Base-by-base conservation (phyloP, 495 filamentous ascomycete species). In the Aspergillus mulundensis region DNA sequence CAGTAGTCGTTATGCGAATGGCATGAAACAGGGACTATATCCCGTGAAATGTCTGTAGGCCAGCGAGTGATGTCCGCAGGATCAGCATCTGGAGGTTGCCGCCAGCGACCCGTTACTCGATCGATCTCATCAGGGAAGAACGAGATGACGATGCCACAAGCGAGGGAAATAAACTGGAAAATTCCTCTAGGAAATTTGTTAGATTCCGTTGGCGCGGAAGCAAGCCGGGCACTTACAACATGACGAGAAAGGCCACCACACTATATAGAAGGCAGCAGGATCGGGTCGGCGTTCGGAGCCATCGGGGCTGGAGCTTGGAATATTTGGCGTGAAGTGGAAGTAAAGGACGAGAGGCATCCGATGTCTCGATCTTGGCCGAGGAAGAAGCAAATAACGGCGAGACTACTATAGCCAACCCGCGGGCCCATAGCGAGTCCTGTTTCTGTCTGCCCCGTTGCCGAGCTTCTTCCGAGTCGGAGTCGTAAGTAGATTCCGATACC, bases 1-100 rank as follows among this genome's bases (percentile, higher is more conserved):
- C 78, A 95, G 71, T 95, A 95, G 72, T 96, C 91, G 65, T 96
- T 96, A 69, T 96, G 91, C 0, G 89, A 93, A 68, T 75, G 66
- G 57, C 86, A 90, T 5, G 74, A 78, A 41, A 87, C 81, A 0
- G 90, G 89, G 0, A 75, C 53, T 38, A 93, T 81, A 58, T 87
- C 87, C 10, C 82, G 78, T 5, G 88, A 84, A 61, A 90, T 85
- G 70, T 91, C 86, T 0, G 88, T 90, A 0, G 89, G 87, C 68
- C 89, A 93, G 63, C 77, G 81, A 5, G 77, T 70, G 25, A 82
- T 69, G 5, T 65, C 60, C 69, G 75, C 5, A 74, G 80, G 48
- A 68, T 69, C 7, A n/a, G 50, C 46, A 7, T 59, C 74, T 70
- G 50, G 72, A 74, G 7, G 80, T 81, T 63, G 76, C 68, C 23